These are phyloP conservation scores for Oryza officinalis DNA, from an alignment of 176 grass and related monocot species.

Conservation along the genomic window DNA sequence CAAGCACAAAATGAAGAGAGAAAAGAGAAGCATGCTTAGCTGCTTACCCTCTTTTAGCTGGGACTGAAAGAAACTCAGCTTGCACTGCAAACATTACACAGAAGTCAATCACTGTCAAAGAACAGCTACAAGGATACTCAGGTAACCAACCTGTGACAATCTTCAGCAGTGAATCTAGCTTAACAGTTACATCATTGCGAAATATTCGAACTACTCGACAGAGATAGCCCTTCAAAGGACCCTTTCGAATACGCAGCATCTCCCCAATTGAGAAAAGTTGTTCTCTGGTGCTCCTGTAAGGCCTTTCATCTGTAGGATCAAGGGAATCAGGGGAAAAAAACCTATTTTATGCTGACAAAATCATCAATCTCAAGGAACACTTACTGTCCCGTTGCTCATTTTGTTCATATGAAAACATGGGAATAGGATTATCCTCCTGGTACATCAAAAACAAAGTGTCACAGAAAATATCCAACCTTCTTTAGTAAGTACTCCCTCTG, in stretches of 20 bases:
- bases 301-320: conserved; percentile 55
- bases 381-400: conserved; percentile 56
- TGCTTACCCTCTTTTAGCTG: conserved; percentile 70
- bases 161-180: conserved; percentile 91
- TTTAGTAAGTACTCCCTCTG: background rate
- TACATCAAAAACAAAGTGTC: conserved; percentile 45
- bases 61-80: conserved; percentile 72
- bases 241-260: conserved; percentile 79
- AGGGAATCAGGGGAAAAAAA: conserved; percentile 41
- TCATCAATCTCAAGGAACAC: background rate
- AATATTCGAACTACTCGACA: conserved; percentile 87
- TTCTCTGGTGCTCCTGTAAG: conserved; percentile 63
- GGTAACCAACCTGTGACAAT: conserved; percentile 90
- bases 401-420: conserved; percentile 60
- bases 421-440: conserved; percentile 57
- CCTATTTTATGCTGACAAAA: background rate
- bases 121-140: conserved; percentile 27
- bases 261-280: conserved; percentile 84
- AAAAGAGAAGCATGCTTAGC: conserved; percentile 32
- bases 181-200: conserved; percentile 90
- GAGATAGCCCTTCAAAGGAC: conserved; percentile 96
- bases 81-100: conserved; percentile 60
- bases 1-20: conserved; percentile 10
- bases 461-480: conserved; percentile 9
- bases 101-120: conserved; percentile 33